Conservation (phyloP, 2,329 filamentous ascomycete genomes). For the Pseudogymnoascus sp. region DNA sequence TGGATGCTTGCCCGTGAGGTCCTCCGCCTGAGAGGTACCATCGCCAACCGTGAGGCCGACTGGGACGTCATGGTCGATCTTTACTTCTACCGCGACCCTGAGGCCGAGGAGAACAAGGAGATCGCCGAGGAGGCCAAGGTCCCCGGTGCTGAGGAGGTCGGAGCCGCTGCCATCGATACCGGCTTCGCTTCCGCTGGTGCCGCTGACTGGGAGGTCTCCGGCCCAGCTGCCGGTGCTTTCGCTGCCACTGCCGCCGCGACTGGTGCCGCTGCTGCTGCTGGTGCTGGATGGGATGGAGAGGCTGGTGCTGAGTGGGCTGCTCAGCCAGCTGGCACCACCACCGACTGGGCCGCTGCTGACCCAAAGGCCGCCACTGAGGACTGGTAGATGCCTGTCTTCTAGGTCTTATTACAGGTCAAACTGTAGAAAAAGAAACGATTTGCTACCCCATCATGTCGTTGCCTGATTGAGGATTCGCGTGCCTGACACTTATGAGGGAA, state of each 20-base stretch:
- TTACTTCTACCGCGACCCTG: conserved; percentile 99
- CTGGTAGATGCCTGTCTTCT: conserved; percentile 25
- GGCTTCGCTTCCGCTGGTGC: conserved; percentile 54
- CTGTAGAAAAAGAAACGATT: conserved; percentile 17
- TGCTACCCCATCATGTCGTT: conserved; percentile 16
- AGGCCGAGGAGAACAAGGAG: conserved; percentile 99
- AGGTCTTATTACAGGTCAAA: conserved; percentile 13
- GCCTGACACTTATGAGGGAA: conserved; percentile 96
- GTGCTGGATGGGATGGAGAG: conserved; percentile 55
- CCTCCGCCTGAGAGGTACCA: conserved; percentile 94
- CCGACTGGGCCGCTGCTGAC: conserved; percentile 44
- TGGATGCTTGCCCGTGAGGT: conserved; percentile 99
- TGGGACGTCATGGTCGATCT: conserved; percentile 99
- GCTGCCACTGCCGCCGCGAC: conserved; percentile 45
- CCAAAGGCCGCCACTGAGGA: conserved; percentile 37
- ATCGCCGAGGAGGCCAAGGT: conserved; percentile 83
- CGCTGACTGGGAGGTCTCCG: conserved; percentile 78
- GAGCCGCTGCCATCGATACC: conserved; percentile 67
- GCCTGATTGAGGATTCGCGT: conserved; percentile 41
- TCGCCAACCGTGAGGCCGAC: conserved; percentile 89
- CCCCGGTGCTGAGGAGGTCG: conserved; percentile 77
- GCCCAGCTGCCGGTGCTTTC: conserved; percentile 54
- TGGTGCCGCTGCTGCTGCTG: conserved; percentile 55
- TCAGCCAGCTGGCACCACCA: conserved; percentile 35
- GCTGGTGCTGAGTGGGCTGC: conserved; percentile 44